Evolutionary conservation across 1,284 basidiomycete genomes (phyloP), one percentile per base, ranked within the genome.

Genomic region (Rhodofomes roseus): DNA sequence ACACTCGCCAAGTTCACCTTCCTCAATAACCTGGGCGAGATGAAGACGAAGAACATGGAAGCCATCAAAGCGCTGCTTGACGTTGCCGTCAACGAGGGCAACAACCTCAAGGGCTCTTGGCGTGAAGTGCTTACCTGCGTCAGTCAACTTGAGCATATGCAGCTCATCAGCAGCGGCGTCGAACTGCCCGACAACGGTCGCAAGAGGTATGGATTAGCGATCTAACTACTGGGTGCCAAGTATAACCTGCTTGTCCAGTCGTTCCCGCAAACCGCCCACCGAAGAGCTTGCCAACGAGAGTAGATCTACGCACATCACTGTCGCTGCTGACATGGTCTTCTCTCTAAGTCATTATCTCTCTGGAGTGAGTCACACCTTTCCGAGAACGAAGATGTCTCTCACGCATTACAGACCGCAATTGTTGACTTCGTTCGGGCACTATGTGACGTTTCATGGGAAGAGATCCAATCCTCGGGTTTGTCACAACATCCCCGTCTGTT

Each of bases 291-390:
- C 96, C 0, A 95, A 95, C 66, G 97, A 98, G 73, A 97, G 96
- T 69, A 87, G 95, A 52, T 98, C 97, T 27, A 95, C 94, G 0
- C 95, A 99, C 73, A 98, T 99, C 65, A 99, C 96, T 0, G 96
- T 99, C 53, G 95, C 97, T 0, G 94, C 96, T 5, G 97, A 99
- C 72, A 98, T 98, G 93, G 96, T 99, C 27, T 99, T 99, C 75
- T 98, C 96, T 3, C 81, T 95, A 16, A 96, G 94, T 65, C 94
- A 96, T 67, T 93, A 93, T 68, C 80, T 99, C 29, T 94, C 94
- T 25, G 97, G 97, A 46, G 95, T 96, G 76, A 62, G 91, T 77
- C 62, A 34, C 63, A 55, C 59, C 52, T 54, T 65, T 34, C 57
- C 59, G 41, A 54, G 60, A 50, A 54, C 56, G 6, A 62, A 39